Evolutionary conservation across 192 early-diverging fungal genomes (phyloP).

Genomic region (Diversispora epigaea): DNA sequence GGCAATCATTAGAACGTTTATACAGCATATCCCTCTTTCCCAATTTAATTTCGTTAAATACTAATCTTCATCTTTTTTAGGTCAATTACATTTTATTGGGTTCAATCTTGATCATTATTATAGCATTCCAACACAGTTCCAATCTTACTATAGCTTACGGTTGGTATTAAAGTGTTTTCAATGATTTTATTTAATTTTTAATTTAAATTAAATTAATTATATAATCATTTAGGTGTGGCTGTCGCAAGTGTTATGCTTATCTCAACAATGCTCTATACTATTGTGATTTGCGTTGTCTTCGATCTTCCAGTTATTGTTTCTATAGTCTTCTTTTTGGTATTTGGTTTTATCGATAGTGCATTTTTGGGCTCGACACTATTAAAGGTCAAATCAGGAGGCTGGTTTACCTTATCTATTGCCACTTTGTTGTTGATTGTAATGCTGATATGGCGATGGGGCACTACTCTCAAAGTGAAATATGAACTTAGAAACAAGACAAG

Average conservation of each 20-base stretch:
- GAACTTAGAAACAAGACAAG: neutral
- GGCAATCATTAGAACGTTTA: neutral
- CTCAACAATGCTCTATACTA: conserved; percentile 2
- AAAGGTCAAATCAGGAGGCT: conserved; percentile 34
- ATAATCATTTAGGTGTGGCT: conserved; percentile 39
- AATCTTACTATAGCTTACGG: conserved; percentile 49
- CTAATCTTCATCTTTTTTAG: neutral
- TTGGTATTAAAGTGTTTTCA: neutral
- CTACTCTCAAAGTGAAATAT: conserved; percentile 6
- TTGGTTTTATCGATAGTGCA: conserved; percentile 33
- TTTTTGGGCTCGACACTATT: conserved; percentile 29
- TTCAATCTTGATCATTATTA: conserved; percentile 40
- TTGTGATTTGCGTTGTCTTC: conserved; percentile 29
- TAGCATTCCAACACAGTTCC: conserved; percentile 41
- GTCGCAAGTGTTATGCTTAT: conserved; percentile 16
- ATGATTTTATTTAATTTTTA: neutral
- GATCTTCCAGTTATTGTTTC: conserved; percentile 25
- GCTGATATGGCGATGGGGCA: conserved; percentile 34
- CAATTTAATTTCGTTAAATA: neutral
- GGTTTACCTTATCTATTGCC: conserved; percentile 31
- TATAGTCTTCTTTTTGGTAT: conserved; percentile 30
- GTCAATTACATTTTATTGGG: conserved; percentile 50
- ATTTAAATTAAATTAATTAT: neutral
- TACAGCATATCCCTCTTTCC: neutral
- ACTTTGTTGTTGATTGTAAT: conserved; percentile 3